Percentiles rank a stretch among this genome's conserved stretches.
Evolutionary conservation across 768 basidiomycete genomes (phyloP).

Genomic region (Boletus pseudo-olivaceus): DNA sequence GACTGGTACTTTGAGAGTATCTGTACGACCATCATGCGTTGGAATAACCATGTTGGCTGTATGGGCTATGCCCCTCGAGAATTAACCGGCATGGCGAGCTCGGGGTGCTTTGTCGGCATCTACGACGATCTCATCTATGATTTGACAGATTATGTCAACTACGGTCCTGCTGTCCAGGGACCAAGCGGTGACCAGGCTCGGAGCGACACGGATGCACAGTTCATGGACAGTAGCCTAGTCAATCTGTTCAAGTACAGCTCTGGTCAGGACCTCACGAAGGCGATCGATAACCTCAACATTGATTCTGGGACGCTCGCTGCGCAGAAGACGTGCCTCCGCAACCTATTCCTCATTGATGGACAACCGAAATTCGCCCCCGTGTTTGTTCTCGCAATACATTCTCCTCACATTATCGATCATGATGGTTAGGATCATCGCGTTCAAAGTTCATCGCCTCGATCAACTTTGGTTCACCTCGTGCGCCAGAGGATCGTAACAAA

Average conservation of each 20-base stretch:
- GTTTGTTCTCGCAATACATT: slow-evolving; percentile 87
- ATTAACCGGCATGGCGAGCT: slow-evolving; percentile 64
- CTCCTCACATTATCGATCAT: slow-evolving; percentile 82
- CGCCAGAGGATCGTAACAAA: slow-evolving; percentile 94
- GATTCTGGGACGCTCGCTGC: slow-evolving; percentile 56
- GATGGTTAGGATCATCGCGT: slow-evolving; percentile 94
- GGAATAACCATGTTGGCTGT: slow-evolving; percentile 83
- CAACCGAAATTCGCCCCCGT: slow-evolving; percentile 87
- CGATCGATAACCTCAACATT: slow-evolving; percentile 59
- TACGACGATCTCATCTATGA: slow-evolving; percentile 88
- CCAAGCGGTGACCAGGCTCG: slow-evolving; percentile 48
- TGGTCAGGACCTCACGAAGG: slow-evolving; percentile 80
- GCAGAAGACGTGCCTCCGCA: slow-evolving; percentile 88
- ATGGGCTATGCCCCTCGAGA: slow-evolving; percentile 78
- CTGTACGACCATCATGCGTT: slow-evolving; percentile 78
- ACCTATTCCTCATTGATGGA: slow-evolving; percentile 91
- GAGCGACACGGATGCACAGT: slow-evolving; percentile 44
- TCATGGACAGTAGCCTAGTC: slow-evolving; percentile 71
- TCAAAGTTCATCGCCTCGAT: slow-evolving; percentile 92
- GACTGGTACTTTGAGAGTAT: slow-evolving; percentile 98
- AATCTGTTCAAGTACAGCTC: slow-evolving; percentile 72
- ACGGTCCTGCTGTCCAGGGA: slow-evolving; percentile 53
- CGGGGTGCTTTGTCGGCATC: slow-evolving; percentile 66
- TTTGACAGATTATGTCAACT: slow-evolving; percentile 72
- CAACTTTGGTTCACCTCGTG: slow-evolving; percentile 73